Base-by-base conservation (phyloP, 2,329 filamentous ascomycete species). In the Cadophora malorum region DNA sequence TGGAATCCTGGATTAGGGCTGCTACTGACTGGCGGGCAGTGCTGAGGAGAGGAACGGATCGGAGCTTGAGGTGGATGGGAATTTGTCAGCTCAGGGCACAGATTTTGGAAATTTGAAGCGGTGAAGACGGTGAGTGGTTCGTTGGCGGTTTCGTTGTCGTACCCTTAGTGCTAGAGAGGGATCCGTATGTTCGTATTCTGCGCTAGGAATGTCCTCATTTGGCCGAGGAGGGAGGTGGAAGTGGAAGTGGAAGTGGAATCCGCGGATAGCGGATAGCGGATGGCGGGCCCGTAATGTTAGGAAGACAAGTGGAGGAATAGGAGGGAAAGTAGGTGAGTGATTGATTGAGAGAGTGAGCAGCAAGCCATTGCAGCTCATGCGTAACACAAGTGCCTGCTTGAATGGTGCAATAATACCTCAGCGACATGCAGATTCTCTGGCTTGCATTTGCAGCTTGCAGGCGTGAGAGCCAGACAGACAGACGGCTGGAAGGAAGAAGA, bases 331-430 rank as follows among this genome's bases (percentile, higher is more conserved):
- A 23, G 33, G 31, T 35, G 31, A 59, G 35, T 25, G 4, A 25
- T 28, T 28, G 28, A 28, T 28, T 28, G 9, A 12, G n/a, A 21
- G n/a, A 4, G 7, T 4, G 21, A 19, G 9, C 38, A 16, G 56
- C 56, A 38, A 58, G 55, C 55, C 55, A 45, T 23, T 21, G 35
- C n/a, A 23, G 35, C 56, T 14, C 35, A 59, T 59, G 56, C 56
- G 56, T 59, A 23, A 45, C 56, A 59, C 56, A 59, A 45, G 12
- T 59, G 56, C 35, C 21, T 25, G 35, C 23, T 33, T 58, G 33
- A 59, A 59, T 59, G 56, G 56, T 59, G 56, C 56, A 59, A 59
- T 59, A 59, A 59, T 59, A 45, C 21, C 35, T 41, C 33, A 41
- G 33, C 56, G n/a, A 45, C 33, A 21, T 45, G 21, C 33, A 41